phyloP scores from a whole-genome alignment of 192 early-diverging fungal genomes.

The Umbelopsis isabellina region DNA sequence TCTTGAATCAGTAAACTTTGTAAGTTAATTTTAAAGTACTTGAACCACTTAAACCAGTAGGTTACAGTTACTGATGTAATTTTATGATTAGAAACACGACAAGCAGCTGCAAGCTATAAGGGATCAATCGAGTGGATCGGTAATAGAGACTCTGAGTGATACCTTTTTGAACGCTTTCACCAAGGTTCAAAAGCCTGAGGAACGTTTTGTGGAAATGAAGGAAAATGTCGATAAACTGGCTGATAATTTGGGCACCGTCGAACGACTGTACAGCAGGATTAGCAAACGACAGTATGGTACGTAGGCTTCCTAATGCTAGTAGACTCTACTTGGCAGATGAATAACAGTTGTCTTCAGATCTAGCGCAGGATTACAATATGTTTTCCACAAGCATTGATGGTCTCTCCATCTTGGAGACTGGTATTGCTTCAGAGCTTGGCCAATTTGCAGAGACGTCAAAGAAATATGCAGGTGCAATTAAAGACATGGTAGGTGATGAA shows the following conservation, averaged over 20 bases:
- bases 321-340: background rate
- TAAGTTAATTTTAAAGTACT: conserved; percentile 17
- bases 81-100: conserved; percentile 54
- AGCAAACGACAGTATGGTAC: conserved; percentile 72
- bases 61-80: conserved; percentile 29
- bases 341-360: conserved; percentile 48
- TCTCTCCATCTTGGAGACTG: conserved; percentile 84
- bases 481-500: conserved; percentile 60
- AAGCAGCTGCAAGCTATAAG: conserved; percentile 40
- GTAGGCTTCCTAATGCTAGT: background rate
- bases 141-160: conserved; percentile 87
- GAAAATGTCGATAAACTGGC: conserved; percentile 83
- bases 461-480: conserved; percentile 67
- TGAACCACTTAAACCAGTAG: background rate
- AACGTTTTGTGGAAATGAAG: conserved; percentile 81
- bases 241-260: conserved; percentile 86
- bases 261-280: conserved; percentile 77
- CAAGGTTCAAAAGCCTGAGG: conserved; percentile 89
- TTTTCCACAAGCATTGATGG: conserved; percentile 79
- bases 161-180: conserved; percentile 85
- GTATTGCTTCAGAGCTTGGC: conserved; percentile 74
- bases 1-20: conserved; percentile 83
- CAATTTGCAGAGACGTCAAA: conserved; percentile 77
- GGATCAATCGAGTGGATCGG: conserved; percentile 50
- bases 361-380: conserved; percentile 78